Conservation (phyloP, 805 yeast genomes). For the Ogataea saltuana region DNA sequence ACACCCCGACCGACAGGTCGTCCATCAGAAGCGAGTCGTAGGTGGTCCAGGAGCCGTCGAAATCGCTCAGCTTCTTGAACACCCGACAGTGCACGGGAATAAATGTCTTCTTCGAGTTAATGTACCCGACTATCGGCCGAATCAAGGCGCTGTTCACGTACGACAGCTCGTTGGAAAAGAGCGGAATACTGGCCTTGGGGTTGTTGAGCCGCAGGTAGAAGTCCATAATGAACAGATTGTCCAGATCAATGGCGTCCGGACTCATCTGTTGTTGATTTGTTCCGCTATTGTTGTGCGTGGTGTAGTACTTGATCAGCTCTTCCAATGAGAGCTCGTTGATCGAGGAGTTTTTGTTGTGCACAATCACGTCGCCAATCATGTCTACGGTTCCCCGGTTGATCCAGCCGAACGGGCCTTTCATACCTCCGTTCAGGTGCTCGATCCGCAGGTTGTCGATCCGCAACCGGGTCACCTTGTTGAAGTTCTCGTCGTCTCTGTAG, state of each 20-base stretch:
- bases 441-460: slow-evolving; percentile 83
- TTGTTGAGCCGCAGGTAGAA: slow-evolving; percentile 77
- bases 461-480: slow-evolving; percentile 64
- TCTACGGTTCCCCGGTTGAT: slow-evolving; percentile 89
- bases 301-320: slow-evolving; percentile 45
- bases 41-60: slow-evolving; percentile 95
- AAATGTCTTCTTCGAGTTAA: slow-evolving; percentile 84
- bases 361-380: slow-evolving; percentile 86
- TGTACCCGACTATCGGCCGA: slow-evolving; percentile 93
- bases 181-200: slow-evolving; percentile 86
- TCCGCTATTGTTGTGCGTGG: neutral
- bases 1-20: slow-evolving; percentile 84
- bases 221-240: slow-evolving; percentile 63
- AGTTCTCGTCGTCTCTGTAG: slow-evolving; percentile 19
- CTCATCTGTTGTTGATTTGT: neutral
- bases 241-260: slow-evolving; percentile 10
- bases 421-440: slow-evolving; percentile 87
- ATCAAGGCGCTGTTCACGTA: slow-evolving; percentile 89
- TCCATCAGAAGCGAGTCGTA: slow-evolving; percentile 91
- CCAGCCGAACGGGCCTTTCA: slow-evolving; percentile 97
- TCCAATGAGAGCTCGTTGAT: slow-evolving; percentile 46
- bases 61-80: slow-evolving; percentile 75
- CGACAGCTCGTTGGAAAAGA: slow-evolving; percentile 84
- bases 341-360: slow-evolving; percentile 51
- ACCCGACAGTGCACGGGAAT: slow-evolving; percentile 85